Base-by-base conservation (phyloP, 1,284 basidiomycete species). In the Wolfiporia cocos region DNA sequence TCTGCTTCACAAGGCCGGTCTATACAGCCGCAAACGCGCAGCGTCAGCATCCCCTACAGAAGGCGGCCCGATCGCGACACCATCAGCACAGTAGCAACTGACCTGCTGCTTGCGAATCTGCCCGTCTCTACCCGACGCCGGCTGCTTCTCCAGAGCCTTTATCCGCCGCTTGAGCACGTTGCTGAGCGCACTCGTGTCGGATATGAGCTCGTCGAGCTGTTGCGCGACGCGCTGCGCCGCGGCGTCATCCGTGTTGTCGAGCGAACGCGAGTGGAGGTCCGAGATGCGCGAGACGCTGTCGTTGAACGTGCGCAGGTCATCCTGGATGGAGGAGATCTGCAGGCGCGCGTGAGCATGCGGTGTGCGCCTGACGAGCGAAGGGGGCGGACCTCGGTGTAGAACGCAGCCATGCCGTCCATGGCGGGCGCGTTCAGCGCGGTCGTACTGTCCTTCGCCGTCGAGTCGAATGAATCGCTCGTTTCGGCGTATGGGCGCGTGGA, bases 51-150 rank as follows among this genome's bases (percentile, higher is more conserved):
- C 14, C 14, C 14, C 26, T 14, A 28, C 26, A n/a, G n/a, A n/a
- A n/a, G n/a, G n/a, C n/a, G n/a, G n/a, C 26, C 26, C 26, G 14
- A 28, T 28, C n/a, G n/a, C n/a, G n/a, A n/a, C n/a, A n/a, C n/a
- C n/a, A n/a, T n/a, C n/a, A n/a, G n/a, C n/a, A n/a, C n/a, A n/a
- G n/a, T n/a, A n/a, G 12, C 17, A 28, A 39, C 67, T 31, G 61
- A 87, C 89, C 75, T 95, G 88, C 59, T 85, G 81, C 64, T 86
- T 90, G 57, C 83, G 79, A 52, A 86, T 81, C 63, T 87, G 83
- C 36, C 81, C 87, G 54, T 92, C 86, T 39, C 85, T 78, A 35
- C 86, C 84, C 32, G 76, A 62, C 33, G 82, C 81, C 49, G 77
- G 76, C 61, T 82, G 79, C 44, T 74, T 71, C 63, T 91, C 88